These are phyloP conservation scores for Penicillium cinerascens DNA, from an alignment of 495 filamentous ascomycete species.

Conservation along the genomic window DNA sequence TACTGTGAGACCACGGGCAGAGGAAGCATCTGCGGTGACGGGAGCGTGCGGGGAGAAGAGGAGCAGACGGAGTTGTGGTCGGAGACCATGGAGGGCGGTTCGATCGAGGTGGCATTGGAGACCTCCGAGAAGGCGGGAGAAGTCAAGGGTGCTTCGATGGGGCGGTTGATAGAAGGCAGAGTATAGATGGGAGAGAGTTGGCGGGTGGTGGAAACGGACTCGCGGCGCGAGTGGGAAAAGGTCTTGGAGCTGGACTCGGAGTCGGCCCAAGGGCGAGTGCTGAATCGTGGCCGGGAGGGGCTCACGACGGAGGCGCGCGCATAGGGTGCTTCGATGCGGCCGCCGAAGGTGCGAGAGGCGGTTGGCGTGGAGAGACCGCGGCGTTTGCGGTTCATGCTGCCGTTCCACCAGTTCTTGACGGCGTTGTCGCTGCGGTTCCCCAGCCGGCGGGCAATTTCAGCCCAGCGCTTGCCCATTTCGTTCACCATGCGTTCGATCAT, in stretches of 20 bases:
- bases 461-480: slow-evolving; percentile 89
- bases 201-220: slow-evolving; percentile 32
- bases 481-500: slow-evolving; percentile 77
- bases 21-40: slow-evolving; percentile 42
- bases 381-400: slow-evolving; percentile 76
- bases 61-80: slow-evolving; percentile 65
- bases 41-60: slow-evolving; percentile 46
- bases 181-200: slow-evolving; percentile 46
- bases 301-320: slow-evolving; percentile 34
- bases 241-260: slow-evolving; percentile 15
- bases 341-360: slow-evolving; percentile 37
- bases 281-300: slow-evolving; percentile 33
- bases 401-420: slow-evolving; percentile 99
- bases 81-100: slow-evolving; percentile 70
- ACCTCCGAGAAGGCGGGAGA: slow-evolving; percentile 63
- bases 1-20: slow-evolving; percentile 36
- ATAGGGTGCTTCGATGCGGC: slow-evolving; percentile 43
- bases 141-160: slow-evolving; percentile 60
- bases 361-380: slow-evolving; percentile 43
- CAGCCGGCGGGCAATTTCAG: slow-evolving; percentile 84
- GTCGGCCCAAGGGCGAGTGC: slow-evolving; percentile 35
- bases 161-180: slow-evolving; percentile 42
- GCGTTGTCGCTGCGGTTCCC: slow-evolving; percentile 93
- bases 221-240: slow-evolving; percentile 22
- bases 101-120: slow-evolving; percentile 57